Percentiles rank a stretch among this genome's conserved stretches.
Conservation (phyloP, 1,284 basidiomycete species). For the Ceratobasidium sp. region DNA sequence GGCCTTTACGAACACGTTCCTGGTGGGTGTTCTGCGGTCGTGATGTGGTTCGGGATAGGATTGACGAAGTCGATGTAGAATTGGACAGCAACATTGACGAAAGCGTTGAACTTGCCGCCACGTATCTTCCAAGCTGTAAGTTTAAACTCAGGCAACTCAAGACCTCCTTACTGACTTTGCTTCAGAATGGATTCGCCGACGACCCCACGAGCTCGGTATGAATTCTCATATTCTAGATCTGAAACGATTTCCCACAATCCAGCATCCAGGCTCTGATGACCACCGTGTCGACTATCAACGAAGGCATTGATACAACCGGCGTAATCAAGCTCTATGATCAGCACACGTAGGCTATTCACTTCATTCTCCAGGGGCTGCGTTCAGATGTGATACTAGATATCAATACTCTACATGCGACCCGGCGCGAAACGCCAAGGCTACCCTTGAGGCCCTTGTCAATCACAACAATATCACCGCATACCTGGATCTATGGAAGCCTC, state of each 20-base stretch:
- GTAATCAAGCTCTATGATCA: slow-evolving; percentile 57
- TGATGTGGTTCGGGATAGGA: background rate
- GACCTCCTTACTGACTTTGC: background rate
- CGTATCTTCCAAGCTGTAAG: slow-evolving; percentile 56
- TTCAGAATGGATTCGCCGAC: slow-evolving; percentile 52
- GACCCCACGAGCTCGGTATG: slow-evolving; percentile 54
- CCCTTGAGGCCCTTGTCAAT: slow-evolving; percentile 56
- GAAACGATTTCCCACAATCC: background rate
- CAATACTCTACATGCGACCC: slow-evolving; percentile 61
- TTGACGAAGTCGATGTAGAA: slow-evolving; percentile 49
- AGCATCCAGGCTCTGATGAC: slow-evolving; percentile 54
- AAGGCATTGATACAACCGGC: slow-evolving; percentile 55
- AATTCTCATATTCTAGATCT: background rate
- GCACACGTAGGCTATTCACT: slow-evolving; percentile 54
- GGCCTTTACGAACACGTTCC: slow-evolving; percentile 56
- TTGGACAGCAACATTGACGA: slow-evolving; percentile 56
- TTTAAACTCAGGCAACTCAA: background rate
- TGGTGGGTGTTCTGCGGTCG: slow-evolving; percentile 50
- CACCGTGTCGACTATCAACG: slow-evolving; percentile 55
- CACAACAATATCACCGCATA: slow-evolving; percentile 59
- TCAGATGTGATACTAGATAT: slow-evolving; percentile 52
- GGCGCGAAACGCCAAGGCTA: slow-evolving; percentile 56
- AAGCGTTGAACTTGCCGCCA: slow-evolving; percentile 54
- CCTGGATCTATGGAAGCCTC: slow-evolving; percentile 58
- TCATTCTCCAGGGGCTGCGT: background rate